phyloP scores from a whole-genome alignment of 352 stramenopile genomes.

The Elongisporangium prolatum region DNA sequence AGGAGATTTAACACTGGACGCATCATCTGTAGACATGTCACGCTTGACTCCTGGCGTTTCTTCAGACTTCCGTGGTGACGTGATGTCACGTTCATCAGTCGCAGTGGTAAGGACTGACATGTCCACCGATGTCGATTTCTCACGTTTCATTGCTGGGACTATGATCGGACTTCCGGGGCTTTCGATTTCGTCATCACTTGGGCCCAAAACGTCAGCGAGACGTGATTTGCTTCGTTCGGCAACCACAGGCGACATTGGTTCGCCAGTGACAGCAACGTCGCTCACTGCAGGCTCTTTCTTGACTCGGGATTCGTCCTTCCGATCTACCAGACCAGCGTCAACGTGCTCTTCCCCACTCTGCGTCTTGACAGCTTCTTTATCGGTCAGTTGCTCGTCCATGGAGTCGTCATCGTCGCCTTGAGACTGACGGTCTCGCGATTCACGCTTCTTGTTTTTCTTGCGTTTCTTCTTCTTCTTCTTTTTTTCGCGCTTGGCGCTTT shows the following conservation, averaged over 20 bases:
- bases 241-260: neutral
- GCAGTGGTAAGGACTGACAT: neutral
- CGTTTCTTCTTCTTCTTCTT: constrained; percentile 49
- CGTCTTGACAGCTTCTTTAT: constrained; percentile 21
- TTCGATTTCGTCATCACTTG: constrained; percentile 51
- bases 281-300: neutral
- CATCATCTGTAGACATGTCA: neutral
- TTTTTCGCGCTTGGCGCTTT: constrained; percentile 38
- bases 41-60: neutral
- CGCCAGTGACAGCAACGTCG: neutral
- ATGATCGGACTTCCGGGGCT: constrained; percentile 9
- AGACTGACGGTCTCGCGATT: constrained; percentile 7
- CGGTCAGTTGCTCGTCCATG: neutral
- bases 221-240: constrained; percentile 45
- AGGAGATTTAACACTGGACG: neutral
- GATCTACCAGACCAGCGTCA: neutral
- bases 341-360: neutral
- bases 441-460: constrained; percentile 45
- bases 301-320: neutral
- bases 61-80: too few relatives aligned
- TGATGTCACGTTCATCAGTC: neutral
- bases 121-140: neutral
- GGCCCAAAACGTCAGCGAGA: constrained; percentile 37
- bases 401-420: constrained; percentile 9
- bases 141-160: constrained; percentile 11